These are phyloP conservation scores for Hansenula lynferdii DNA, from an alignment of 1,139 yeast species.

Conservation along the genomic window DNA sequence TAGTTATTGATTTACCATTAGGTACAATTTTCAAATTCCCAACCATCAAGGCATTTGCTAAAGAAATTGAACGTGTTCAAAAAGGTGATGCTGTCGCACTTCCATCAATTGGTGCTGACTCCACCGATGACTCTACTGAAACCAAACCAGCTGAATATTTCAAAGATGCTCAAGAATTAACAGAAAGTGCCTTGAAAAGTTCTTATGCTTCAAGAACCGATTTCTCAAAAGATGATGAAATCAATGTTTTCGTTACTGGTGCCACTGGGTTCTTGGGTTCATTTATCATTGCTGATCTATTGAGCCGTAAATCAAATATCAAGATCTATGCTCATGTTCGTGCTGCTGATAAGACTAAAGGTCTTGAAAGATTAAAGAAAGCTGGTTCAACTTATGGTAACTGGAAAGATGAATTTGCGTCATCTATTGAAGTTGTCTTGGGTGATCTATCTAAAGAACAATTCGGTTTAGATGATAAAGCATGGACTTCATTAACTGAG, in stretches of 20 bases:
- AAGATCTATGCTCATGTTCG: conserved; percentile 87
- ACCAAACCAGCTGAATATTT: conserved; percentile 50
- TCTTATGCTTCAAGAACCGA: conserved; percentile 34
- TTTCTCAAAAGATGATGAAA: conserved; percentile 29
- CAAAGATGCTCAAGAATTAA: conserved; percentile 66
- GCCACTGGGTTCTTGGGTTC: conserved; percentile 96
- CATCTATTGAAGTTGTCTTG: conserved; percentile 62
- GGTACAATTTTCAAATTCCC: conserved; percentile 90
- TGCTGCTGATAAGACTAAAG: conserved; percentile 65
- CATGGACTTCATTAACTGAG: conserved; percentile 55
- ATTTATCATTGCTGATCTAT: conserved; percentile 71
- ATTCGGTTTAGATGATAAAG: conserved; percentile 59
- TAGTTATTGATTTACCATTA: conserved; percentile 78
- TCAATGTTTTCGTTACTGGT: conserved; percentile 87
- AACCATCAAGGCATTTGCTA: conserved; percentile 74
- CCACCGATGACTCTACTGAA: conserved; percentile 10
- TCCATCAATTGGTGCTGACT: conserved; percentile 12
- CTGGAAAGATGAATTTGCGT: conserved; percentile 65
- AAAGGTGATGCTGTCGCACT: conserved; percentile 25
- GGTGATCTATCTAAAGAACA: conserved; percentile 75
- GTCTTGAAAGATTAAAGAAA: conserved; percentile 67
- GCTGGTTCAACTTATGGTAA: conserved; percentile 84
- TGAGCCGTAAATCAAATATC: conserved; percentile 47
- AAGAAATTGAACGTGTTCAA: conserved; percentile 56
- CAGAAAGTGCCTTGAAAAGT: conserved; percentile 38